A percentile compares a stretch with the other conserved stretches of the same genome.
phyloP scores from a whole-genome alignment of 2,329 filamentous ascomycete species.

The Microcyclospora pomicola region DNA sequence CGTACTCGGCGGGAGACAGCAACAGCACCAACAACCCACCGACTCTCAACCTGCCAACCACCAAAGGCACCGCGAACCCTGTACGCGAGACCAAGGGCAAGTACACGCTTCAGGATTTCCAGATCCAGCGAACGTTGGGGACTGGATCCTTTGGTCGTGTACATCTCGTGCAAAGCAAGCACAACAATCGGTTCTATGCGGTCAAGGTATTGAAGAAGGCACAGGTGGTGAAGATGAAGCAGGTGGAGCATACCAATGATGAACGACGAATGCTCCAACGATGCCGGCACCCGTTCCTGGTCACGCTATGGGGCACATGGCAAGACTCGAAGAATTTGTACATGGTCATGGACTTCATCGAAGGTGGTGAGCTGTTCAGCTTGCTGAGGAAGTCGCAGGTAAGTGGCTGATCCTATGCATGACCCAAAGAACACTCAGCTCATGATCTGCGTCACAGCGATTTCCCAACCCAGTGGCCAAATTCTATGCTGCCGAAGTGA shows the following conservation, averaged over 20 bases:
- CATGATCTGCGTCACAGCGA: constrained; percentile 43
- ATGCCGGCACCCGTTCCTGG: constrained; percentile 94
- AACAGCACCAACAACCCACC: constrained; percentile 27
- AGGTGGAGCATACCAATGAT: constrained; percentile 98
- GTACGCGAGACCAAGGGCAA: constrained; percentile 80
- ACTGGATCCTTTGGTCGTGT: constrained; percentile 96
- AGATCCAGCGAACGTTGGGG: constrained; percentile 77
- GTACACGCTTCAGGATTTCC: constrained; percentile 85
- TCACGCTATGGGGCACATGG: constrained; percentile 97
- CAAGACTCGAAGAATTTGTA: constrained; percentile 91
- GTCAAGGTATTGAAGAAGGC: constrained; percentile 98
- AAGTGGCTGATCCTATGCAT: constrained; percentile 27
- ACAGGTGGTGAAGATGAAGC: constrained; percentile 99
- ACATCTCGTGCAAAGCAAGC: constrained; percentile 91
- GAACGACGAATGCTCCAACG: constrained; percentile 90
- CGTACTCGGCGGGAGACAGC: constrained; percentile 14
- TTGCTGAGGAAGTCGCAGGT: constrained; percentile 82
- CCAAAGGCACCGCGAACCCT: constrained; percentile 21
- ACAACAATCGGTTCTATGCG: constrained; percentile 96
- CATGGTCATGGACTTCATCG: constrained; percentile 99
- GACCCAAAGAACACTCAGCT: constrained; percentile 5
- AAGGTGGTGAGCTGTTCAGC: constrained; percentile 94
- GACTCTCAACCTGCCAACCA: constrained; percentile 20
- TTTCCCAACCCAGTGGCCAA: constrained; percentile 98
- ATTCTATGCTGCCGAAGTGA: constrained; percentile 97